These are phyloP conservation scores for Tetrahymena borealis DNA, from an alignment of 73 alveolate species.

Conservation along the genomic window DNA sequence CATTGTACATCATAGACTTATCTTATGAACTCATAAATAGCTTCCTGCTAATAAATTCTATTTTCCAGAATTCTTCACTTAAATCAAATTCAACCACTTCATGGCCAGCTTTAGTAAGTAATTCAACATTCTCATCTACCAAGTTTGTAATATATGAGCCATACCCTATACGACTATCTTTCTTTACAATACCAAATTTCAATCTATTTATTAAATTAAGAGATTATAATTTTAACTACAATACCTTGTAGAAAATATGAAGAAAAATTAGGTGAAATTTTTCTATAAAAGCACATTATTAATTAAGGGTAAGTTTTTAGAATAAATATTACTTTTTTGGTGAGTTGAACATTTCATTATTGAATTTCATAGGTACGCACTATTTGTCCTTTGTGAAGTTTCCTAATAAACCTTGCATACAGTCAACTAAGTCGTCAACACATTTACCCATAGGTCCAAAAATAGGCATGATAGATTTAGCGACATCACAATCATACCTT, in stretches of 20 bases:
- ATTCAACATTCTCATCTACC: not conserved
- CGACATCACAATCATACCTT: not conserved
- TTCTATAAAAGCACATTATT: no score
- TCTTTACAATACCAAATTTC: not conserved
- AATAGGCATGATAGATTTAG: not conserved
- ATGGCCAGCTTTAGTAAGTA: not conserved
- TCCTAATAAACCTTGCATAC: not conserved
- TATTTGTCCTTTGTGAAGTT: not conserved
- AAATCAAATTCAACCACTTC: not conserved
- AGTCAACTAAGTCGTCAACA: not conserved
- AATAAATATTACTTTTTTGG: no score
- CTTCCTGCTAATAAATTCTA: not conserved
- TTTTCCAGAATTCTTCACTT: not conserved
- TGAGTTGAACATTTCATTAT: not conserved
- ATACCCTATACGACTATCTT: not conserved
- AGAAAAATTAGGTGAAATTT: no score
- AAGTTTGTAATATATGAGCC: not conserved
- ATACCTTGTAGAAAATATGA: no score
- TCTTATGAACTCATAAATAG: not conserved
- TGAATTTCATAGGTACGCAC: not conserved
- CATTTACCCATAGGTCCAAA: not conserved
- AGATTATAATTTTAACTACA: no score
- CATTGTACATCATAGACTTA: not conserved
- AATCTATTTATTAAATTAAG: not conserved
- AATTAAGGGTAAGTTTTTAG: no score